Evolutionary conservation across 768 basidiomycete genomes (phyloP).

Genomic region (Pulveroboletus frians): DNA sequence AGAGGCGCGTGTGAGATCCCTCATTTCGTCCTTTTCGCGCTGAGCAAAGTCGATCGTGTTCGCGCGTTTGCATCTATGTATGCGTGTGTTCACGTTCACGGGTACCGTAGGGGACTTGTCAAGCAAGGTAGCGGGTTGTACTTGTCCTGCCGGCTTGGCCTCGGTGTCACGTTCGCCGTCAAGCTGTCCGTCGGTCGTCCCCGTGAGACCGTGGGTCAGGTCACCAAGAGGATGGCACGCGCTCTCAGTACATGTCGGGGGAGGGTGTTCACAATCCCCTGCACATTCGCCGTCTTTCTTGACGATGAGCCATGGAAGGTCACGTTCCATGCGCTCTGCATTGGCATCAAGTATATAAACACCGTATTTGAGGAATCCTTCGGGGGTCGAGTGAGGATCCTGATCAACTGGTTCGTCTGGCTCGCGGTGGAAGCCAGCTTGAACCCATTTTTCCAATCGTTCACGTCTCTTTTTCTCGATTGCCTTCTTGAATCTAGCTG

Average conservation of each 20-base stretch:
- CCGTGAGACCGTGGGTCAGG: constrained; percentile 24
- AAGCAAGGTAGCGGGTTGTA: neutral
- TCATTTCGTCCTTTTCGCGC: constrained; percentile 87
- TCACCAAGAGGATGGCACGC: neutral
- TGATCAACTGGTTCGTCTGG: constrained; percentile 7
- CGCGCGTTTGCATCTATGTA: constrained; percentile 29
- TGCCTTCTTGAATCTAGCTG: constrained; percentile 61
- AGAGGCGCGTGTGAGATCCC: constrained; percentile 75
- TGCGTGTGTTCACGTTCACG: constrained; percentile 7
- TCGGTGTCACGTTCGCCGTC: constrained; percentile 23
- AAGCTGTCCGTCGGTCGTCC: constrained; percentile 28
- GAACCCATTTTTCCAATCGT: constrained; percentile 29
- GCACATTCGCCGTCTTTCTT: constrained; percentile 25
- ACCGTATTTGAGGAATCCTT: constrained; percentile 29
- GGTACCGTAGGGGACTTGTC: neutral
- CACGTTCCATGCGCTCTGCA: constrained; percentile 22
- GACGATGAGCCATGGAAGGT: constrained; percentile 27
- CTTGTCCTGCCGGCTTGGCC: constrained; percentile 7
- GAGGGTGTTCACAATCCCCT: constrained; percentile 16
- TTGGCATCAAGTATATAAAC: constrained; percentile 30
- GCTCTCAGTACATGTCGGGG: neutral
- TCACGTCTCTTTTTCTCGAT: constrained; percentile 54
- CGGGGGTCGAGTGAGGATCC: constrained; percentile 20
- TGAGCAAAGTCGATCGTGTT: constrained; percentile 79
- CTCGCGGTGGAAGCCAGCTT: constrained; percentile 12